Evolutionary conservation across 768 basidiomycete species (phyloP).

Genomic region (Naganishia kalamii): DNA sequence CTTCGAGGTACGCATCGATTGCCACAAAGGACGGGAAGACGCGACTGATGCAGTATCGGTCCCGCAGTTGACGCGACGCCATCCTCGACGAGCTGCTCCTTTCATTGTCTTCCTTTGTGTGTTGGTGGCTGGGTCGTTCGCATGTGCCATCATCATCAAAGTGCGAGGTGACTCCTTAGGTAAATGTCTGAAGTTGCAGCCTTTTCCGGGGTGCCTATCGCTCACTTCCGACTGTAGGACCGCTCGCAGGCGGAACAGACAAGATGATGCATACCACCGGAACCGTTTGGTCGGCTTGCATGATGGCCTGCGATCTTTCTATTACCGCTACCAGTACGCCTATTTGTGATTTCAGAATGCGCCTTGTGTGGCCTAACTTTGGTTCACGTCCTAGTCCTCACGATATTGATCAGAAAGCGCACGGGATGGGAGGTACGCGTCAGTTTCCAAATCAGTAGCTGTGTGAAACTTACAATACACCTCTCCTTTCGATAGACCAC

Average conservation of each 20-base stretch:
- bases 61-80: not conserved
- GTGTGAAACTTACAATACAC: not conserved
- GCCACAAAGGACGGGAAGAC: not conserved
- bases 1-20: not conserved
- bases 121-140: not conserved
- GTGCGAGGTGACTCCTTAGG: conserved; percentile 9
- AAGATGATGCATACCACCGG: not conserved
- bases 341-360: not conserved
- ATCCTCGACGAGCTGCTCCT: not conserved
- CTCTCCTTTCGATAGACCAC: not conserved
- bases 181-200: not conserved
- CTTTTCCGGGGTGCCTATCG: no score
- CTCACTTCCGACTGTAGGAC: not conserved
- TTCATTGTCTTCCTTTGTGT: not conserved
- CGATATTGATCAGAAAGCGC: conserved; percentile 1
- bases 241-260: conserved; percentile 1
- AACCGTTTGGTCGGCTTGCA: conserved; percentile 6
- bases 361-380: not conserved
- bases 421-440: conserved; percentile 21
- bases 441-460: not conserved
- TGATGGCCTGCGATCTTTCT: conserved; percentile 4
- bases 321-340: conserved; percentile 8
- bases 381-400: not conserved
- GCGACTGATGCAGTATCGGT: not conserved
- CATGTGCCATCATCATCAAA: conserved; percentile 10